Evolutionary conservation across 768 basidiomycete species (phyloP), one percentile per base, ranked within the genome.

Genomic region (Kwoniella dendrophila): DNA sequence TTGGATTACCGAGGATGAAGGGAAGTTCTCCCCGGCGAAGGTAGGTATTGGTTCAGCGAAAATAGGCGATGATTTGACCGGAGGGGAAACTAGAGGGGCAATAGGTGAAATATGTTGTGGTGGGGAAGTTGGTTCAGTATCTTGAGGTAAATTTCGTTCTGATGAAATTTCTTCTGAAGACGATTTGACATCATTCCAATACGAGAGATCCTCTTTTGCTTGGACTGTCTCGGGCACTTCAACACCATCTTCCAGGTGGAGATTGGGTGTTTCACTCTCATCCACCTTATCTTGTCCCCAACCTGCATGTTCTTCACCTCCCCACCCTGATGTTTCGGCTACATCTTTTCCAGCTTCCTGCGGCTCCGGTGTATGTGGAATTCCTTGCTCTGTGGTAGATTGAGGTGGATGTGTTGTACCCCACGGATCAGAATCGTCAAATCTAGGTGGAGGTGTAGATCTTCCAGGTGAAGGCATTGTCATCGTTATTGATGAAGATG

Each of bases 341-440:
- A n/a, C n/a, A 22, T 20, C 12, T 24, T 36, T 30, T 26, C 22
- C 34, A 34, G 26, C 57, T 14, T 50, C 20, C 30, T 36, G n/a
- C 20, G 11, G 11, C n/a, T 30, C 20, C 1, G 18, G 30, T 22
- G 11, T 26, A 29, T 18, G 2, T n/a, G 18, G 43, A 20, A 7
- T 12, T 32, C 18, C 41, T 33, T 30, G 41, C 3, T 32, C 30
- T 38, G 2, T 32, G 1, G 22, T 27, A 18, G 52, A 36, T 29
- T 51, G 24, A 11, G 61, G 32, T 4, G 32, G 44, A 50, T 41
- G 54, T 16, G 61, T 55, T 40, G 59, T 50, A 47, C 69, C 72
- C 72, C 72, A 73, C 26, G 72, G 69, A 62, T 73, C 72, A 22
- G 58, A 56, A 20, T 62, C 67, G 54, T 73, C 64, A 30, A 70